phyloP scores from a whole-genome alignment of 345 rosid genomes.

The Citrus mangshanensis region DNA sequence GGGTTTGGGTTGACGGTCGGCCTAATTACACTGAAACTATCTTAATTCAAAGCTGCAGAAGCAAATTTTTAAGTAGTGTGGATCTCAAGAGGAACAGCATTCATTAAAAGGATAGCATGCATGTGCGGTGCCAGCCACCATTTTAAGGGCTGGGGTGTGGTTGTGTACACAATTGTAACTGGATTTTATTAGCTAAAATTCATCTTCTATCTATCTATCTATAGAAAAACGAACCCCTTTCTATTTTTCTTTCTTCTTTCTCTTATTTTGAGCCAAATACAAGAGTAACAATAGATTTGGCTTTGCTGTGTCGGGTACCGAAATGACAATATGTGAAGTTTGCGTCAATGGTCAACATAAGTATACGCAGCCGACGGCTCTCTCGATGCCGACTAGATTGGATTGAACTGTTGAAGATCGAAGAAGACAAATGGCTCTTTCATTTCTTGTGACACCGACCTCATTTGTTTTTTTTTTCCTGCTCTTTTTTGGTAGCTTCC shows the following conservation, averaged over 20 bases:
- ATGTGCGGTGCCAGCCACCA: background rate
- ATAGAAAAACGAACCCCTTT: too few relatives aligned
- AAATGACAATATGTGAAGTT: too few relatives aligned
- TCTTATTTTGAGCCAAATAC: background rate
- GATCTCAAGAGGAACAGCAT: conserved; percentile 4
- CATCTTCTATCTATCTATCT: background rate
- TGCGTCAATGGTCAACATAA: too few relatives aligned
- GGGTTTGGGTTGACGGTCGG: background rate
- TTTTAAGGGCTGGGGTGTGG: background rate
- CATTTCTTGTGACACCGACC: background rate
- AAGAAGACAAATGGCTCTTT: background rate
- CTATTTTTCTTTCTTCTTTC: too few relatives aligned
- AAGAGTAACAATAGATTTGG: background rate
- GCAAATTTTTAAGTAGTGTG: background rate
- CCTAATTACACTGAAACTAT: background rate
- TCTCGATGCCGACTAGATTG: too few relatives aligned
- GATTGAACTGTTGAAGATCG: too few relatives aligned
- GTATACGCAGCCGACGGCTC: too few relatives aligned
- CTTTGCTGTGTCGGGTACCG: too few relatives aligned
- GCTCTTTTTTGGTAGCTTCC: background rate
- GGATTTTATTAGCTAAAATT: background rate
- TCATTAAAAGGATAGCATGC: background rate
- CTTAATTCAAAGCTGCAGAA: background rate
- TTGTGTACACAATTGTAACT: background rate
- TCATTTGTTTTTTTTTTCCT: too few relatives aligned